A percentile compares a stretch with the other conserved stretches of the same genome.
phyloP scores from a whole-genome alignment of 371 early-diverging fungal genomes.

The Thermomucor indicae-seudaticae region DNA sequence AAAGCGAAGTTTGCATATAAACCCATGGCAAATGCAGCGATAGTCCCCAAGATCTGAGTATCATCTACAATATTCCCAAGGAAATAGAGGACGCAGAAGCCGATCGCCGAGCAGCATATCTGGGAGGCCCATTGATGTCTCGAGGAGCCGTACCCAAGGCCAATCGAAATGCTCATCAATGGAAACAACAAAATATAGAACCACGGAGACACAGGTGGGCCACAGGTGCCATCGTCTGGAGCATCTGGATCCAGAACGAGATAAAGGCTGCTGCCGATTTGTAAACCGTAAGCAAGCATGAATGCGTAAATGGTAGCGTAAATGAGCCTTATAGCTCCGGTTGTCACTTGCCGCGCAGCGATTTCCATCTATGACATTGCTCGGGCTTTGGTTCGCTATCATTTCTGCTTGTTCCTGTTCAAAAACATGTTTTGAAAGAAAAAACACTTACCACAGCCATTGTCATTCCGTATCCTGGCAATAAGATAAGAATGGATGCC shows the following conservation, averaged over 20 bases:
- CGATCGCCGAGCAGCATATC: conserved; percentile 23
- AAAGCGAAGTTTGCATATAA: conserved; percentile 37
- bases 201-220: conserved; percentile 27
- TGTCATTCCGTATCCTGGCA: conserved; percentile 41
- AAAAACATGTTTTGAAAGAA: neutral
- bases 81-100: conserved; percentile 34
- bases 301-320: conserved; percentile 76
- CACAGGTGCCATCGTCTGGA: conserved; percentile 20
- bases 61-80: conserved; percentile 30
- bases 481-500: conserved; percentile 50
- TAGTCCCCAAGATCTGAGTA: conserved; percentile 29
- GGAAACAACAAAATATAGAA: conserved; percentile 35
- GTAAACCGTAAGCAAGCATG: conserved; percentile 74
- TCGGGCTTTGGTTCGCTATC: neutral
- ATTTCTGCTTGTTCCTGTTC: neutral
- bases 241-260: conserved; percentile 15
- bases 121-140: conserved; percentile 36
- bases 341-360: conserved; percentile 71
- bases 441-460: conserved; percentile 17
- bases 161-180: conserved; percentile 28
- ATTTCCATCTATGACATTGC: conserved; percentile 34
- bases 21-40: conserved; percentile 39
- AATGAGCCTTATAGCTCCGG: conserved; percentile 77
- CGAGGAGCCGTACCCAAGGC: conserved; percentile 35
- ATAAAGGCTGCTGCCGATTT: conserved; percentile 57